A percentile compares a stretch with the other conserved stretches of the same genome.
Evolutionary conservation across 305 asterid genomes (phyloP).

Genomic region (Solanum hybrid): DNA sequence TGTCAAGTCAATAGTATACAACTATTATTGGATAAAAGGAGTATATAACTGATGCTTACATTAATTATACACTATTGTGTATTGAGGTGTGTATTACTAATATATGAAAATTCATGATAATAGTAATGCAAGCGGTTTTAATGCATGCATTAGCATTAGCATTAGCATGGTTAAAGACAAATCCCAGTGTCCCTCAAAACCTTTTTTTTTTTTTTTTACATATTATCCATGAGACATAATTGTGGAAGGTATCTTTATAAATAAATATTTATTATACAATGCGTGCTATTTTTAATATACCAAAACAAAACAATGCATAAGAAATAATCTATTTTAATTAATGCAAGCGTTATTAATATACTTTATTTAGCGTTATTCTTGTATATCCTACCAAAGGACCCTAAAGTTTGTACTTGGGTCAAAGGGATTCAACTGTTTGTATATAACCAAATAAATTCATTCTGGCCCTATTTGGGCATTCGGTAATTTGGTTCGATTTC

Average conservation of each 20-base stretch:
- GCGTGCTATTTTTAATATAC: neutral
- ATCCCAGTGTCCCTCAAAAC: neutral
- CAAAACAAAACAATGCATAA: too few species aligned
- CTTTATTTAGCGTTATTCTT: rapidly evolving
- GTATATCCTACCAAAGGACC: rapidly evolving
- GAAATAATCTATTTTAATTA: too few species aligned
- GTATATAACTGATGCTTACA: neutral
- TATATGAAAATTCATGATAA: neutral
- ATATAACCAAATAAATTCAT: neutral
- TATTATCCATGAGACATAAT: too few species aligned
- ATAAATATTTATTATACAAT: too few species aligned
- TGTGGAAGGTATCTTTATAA: neutral
- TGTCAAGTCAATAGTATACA: too few species aligned
- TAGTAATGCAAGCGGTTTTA: neutral
- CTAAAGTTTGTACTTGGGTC: neutral
- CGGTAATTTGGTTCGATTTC: too few species aligned
- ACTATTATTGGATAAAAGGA: too few species aligned
- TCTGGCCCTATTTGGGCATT: neutral
- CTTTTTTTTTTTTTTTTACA: neutral
- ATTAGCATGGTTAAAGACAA: neutral
- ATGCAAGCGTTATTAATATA: too few species aligned
- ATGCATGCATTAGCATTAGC: neutral
- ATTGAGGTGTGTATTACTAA: neutral
- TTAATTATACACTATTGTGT: too few species aligned
- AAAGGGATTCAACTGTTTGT: neutral